Evolutionary conservation across 2,329 filamentous ascomycete species (phyloP).

Genomic region (Diaporthe caulivora): DNA sequence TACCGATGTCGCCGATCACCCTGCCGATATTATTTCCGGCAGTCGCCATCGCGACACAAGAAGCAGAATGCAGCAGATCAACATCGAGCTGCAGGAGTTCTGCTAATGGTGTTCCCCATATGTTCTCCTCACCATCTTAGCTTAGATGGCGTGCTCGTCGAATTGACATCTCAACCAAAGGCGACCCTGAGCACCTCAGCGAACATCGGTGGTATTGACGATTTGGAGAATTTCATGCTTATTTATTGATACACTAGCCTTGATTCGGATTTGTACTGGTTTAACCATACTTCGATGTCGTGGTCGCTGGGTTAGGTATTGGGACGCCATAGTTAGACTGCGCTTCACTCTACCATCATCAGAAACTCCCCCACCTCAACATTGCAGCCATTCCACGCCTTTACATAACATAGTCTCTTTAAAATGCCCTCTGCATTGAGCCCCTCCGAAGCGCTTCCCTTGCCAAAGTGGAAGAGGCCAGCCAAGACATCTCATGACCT

Average conservation of each 20-base stretch:
- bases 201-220: neutral
- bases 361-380: neutral
- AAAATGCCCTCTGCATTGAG: slow-evolving; percentile 36
- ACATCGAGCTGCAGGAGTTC: slow-evolving; percentile 32
- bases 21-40: neutral
- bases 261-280: neutral
- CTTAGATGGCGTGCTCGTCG: slow-evolving; percentile 36
- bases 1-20: neutral
- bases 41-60: neutral
- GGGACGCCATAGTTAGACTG: neutral
- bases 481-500: slow-evolving; percentile 45
- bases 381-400: neutral
- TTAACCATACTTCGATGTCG: neutral
- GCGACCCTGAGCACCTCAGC: neutral
- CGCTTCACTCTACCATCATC: neutral
- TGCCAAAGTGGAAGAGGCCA: slow-evolving; percentile 47
- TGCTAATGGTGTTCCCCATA: neutral
- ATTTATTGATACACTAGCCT: neutral
- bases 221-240: slow-evolving; percentile 2
- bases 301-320: neutral
- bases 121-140: slow-evolving; percentile 38
- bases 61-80: neutral
- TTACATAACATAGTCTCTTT: neutral
- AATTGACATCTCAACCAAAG: neutral
- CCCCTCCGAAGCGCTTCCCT: slow-evolving; percentile 34